Percentiles rank a stretch among this genome's conserved stretches.
Evolutionary conservation across 1,284 basidiomycete genomes (phyloP).

Genomic region (Lentinula novae-zelandiae): DNA sequence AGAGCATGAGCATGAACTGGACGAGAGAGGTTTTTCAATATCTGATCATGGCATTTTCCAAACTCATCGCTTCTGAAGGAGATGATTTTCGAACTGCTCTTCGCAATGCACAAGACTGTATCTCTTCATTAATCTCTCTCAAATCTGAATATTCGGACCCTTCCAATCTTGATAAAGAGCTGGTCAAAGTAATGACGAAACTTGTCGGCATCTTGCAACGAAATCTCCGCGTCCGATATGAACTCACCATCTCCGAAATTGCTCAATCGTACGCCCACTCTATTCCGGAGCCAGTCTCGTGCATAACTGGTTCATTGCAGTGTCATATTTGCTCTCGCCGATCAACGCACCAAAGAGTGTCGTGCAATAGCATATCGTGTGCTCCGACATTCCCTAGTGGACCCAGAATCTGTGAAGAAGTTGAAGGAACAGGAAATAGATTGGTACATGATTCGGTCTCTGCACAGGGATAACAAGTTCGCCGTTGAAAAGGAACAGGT

Average conservation of each 20-base stretch:
- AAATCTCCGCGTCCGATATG: slow-evolving; percentile 74
- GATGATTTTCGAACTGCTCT: slow-evolving; percentile 72
- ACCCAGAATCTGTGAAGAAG: slow-evolving; percentile 58
- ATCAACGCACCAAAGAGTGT: slow-evolving; percentile 68
- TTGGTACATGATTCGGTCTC: slow-evolving; percentile 87
- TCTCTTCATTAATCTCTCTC: slow-evolving; percentile 51
- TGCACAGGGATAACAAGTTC: slow-evolving; percentile 82
- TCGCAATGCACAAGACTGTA: slow-evolving; percentile 52
- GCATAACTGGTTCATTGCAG: slow-evolving; percentile 33
- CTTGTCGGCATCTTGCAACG: slow-evolving; percentile 72
- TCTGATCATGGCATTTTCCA: background rate
- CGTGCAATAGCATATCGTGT: slow-evolving; percentile 88
- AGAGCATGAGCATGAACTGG: slow-evolving; percentile 35
- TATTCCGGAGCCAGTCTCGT: slow-evolving; percentile 14
- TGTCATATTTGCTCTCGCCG: slow-evolving; percentile 73
- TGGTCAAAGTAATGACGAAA: slow-evolving; percentile 62
- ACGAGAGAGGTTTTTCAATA: slow-evolving; percentile 36
- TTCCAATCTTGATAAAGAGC: slow-evolving; percentile 42
- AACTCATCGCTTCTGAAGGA: slow-evolving; percentile 22
- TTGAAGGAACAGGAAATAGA: slow-evolving; percentile 68
- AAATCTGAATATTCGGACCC: slow-evolving; percentile 33
- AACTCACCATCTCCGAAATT: slow-evolving; percentile 68
- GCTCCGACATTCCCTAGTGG: slow-evolving; percentile 77
- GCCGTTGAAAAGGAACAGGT: slow-evolving; percentile 91
- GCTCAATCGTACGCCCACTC: slow-evolving; percentile 57